Conservation (phyloP, 352 stramenopile species). For the Globisporangium solare region DNA sequence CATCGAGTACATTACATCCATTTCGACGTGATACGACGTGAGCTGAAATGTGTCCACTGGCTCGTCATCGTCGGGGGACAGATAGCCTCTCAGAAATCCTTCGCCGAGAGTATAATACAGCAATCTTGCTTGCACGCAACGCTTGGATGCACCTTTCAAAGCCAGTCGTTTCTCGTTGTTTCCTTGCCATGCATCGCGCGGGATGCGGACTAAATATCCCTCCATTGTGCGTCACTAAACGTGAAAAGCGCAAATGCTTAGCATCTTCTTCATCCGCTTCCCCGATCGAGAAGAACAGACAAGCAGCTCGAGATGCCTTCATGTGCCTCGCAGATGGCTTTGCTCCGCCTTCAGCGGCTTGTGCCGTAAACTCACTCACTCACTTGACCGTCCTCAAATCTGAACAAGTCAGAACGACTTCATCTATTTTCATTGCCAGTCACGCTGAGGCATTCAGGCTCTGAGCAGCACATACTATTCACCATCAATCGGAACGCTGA, state of each 20-base stretch:
- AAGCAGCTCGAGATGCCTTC: background rate
- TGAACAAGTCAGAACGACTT: background rate
- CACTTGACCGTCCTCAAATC: background rate
- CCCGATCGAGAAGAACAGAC: background rate
- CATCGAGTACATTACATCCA: constrained; percentile 62
- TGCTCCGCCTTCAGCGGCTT: background rate
- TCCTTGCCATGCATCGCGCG: constrained; percentile 19
- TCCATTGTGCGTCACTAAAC: constrained; percentile 38
- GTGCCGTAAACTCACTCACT: background rate
- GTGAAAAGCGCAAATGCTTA: background rate
- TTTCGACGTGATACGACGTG: constrained; percentile 49
- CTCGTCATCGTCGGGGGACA: constrained; percentile 28
- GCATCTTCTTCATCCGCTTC: too few species aligned
- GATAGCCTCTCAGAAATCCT: constrained; percentile 52
- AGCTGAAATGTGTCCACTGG: constrained; percentile 56
- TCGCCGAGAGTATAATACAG: constrained; percentile 69
- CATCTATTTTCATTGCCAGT: background rate
- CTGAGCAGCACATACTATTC: too few species aligned
- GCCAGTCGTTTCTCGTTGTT: constrained; percentile 2
- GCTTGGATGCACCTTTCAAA: background rate
- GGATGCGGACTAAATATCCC: constrained; percentile 66
- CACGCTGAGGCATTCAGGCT: background rate
- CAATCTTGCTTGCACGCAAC: constrained; percentile 21
- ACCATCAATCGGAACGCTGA: too few species aligned
- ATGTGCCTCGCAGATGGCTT: too few species aligned